A percentile compares a stretch with the other conserved stretches of the same genome.
phyloP scores from a whole-genome alignment of 768 basidiomycete genomes.

The Pholiota conissans region DNA sequence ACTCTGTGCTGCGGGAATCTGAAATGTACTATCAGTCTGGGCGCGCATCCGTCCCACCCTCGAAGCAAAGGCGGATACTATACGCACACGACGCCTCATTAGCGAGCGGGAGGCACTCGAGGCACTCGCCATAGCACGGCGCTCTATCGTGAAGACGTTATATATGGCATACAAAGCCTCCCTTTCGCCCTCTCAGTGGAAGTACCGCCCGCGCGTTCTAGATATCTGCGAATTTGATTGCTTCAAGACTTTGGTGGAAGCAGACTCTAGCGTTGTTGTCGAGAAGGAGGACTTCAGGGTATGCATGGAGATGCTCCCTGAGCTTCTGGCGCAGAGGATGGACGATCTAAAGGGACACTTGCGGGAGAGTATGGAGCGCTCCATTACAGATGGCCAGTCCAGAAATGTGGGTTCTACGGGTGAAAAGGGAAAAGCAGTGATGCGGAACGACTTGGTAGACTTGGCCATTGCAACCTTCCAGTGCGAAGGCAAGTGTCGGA shows the following conservation, averaged over 20 bases:
- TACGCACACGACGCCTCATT: background rate
- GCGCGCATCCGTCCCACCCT: slow-evolving; percentile 4
- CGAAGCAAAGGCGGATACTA: background rate
- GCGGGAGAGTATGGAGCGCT: background rate
- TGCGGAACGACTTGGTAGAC: no score
- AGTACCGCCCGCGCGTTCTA: slow-evolving; percentile 18
- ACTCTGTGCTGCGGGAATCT: background rate
- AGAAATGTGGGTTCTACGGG: background rate
- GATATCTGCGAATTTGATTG: slow-evolving; percentile 14
- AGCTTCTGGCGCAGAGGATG: background rate
- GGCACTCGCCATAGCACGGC: background rate
- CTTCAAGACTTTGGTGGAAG: slow-evolving; percentile 5
- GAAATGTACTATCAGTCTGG: background rate
- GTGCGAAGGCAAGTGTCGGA: background rate
- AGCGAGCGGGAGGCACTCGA: background rate
- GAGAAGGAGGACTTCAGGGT: background rate
- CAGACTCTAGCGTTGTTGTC: no score
- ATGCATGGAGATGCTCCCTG: slow-evolving; percentile 2
- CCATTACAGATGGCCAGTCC: background rate
- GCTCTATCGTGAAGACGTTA: slow-evolving; percentile 6
- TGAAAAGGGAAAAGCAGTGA: no score
- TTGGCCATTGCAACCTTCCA: background rate
- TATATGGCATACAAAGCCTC: slow-evolving; percentile 21
- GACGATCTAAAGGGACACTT: background rate
- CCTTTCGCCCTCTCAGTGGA: slow-evolving; percentile 21